A percentile compares a stretch with the other conserved stretches of the same genome.
These are phyloP conservation scores for Microstegium vimineum DNA, from an alignment of 176 grass and related monocot species.

Conservation along the genomic window DNA sequence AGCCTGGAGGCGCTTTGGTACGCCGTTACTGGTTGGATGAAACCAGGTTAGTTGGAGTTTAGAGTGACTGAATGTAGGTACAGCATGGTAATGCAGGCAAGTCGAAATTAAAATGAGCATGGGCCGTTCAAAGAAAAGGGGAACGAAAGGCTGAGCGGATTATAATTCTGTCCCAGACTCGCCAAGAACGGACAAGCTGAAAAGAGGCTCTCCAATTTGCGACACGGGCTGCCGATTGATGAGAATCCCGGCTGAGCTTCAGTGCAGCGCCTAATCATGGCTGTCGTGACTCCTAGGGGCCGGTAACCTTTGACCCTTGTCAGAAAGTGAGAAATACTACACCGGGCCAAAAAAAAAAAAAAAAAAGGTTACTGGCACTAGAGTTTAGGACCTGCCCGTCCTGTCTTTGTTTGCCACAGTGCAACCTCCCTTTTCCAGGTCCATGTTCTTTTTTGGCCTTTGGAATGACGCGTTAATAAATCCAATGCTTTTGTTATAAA, in stretches of 20 bases:
- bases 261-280: slow-evolving; percentile 4
- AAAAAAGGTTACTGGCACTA: too few relatives aligned
- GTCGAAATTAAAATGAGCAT: background rate
- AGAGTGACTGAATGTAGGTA: background rate
- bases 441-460: too few relatives aligned
- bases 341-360: background rate
- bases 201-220: background rate
- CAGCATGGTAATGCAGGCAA: background rate
- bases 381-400: background rate
- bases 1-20: background rate
- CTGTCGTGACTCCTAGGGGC: background rate
- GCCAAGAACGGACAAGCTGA: background rate
- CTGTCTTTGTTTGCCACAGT: too few relatives aligned
- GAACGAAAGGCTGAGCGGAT: background rate
- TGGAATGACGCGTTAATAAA: background rate
- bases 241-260: slow-evolving; percentile 10
- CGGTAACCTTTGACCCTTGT: background rate
- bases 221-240: background rate
- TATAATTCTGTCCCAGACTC: slow-evolving; percentile 24
- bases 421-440: too few relatives aligned
- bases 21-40: background rate
- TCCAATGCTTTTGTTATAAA: background rate
- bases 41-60: background rate
- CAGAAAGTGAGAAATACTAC: too few relatives aligned
- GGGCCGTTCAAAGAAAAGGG: background rate